Conservation (phyloP, 1,284 basidiomycete species). For the Pisolithus thermaeus region DNA sequence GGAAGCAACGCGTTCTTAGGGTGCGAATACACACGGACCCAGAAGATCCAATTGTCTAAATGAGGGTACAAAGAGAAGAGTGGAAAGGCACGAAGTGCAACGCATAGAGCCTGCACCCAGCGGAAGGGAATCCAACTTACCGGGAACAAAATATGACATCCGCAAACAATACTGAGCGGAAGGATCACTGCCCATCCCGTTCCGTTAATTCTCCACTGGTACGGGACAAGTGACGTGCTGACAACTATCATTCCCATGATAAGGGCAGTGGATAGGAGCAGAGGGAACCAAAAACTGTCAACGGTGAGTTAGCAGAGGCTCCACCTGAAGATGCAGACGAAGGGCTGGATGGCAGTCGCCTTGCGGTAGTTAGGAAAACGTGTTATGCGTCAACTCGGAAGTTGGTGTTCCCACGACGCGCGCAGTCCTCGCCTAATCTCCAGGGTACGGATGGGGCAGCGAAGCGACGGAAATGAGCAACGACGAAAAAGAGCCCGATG, state of each 20-base stretch:
- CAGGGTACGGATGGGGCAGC: neutral
- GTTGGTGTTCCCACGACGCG: neutral
- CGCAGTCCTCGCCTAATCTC: neutral
- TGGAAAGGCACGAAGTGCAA: constrained; percentile 1
- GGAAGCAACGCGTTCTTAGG: neutral
- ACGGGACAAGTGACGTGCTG: constrained; percentile 49
- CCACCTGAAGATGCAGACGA: neutral
- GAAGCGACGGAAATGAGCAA: neutral
- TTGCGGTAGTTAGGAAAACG: neutral
- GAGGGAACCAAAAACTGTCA: constrained; percentile 29
- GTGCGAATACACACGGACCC: neutral
- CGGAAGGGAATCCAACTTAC: constrained; percentile 32
- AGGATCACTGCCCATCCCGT: constrained; percentile 65
- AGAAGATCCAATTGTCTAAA: neutral
- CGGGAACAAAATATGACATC: constrained; percentile 66
- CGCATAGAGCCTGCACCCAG: no score
- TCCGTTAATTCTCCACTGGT: constrained; percentile 57
- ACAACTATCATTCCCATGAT: constrained; percentile 56
- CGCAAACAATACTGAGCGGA: constrained; percentile 57
- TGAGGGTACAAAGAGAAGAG: neutral
- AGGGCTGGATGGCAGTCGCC: neutral
- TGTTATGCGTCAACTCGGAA: neutral
- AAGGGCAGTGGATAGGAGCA: constrained; percentile 27
- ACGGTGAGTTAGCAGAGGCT: neutral
- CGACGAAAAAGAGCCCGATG: neutral